Percentiles rank a stretch among this genome's conserved stretches.
Conservation (phyloP, 2,329 filamentous ascomycete genomes). For the Biscogniauxia marginata region DNA sequence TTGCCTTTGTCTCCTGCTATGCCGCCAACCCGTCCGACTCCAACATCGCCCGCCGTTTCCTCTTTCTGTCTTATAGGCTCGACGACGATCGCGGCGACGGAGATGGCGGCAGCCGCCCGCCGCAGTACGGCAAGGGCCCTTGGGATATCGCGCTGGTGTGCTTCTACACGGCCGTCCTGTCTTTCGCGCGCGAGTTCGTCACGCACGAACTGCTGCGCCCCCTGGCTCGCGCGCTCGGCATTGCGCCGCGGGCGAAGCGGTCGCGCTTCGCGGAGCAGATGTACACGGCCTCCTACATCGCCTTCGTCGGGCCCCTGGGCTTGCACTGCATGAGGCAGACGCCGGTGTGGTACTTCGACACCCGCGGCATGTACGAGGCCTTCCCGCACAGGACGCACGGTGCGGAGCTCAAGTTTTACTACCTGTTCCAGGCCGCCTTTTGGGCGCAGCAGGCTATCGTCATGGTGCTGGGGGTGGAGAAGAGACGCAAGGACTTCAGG, state of each 20-base stretch:
- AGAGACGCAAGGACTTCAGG: conserved; percentile 72
- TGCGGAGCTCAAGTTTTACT: conserved; percentile 69
- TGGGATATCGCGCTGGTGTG: conserved; percentile 68
- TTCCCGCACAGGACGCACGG: conserved; percentile 69
- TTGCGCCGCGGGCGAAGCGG: conserved; percentile 62
- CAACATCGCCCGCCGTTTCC: conserved; percentile 62
- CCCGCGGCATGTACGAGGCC: conserved; percentile 66
- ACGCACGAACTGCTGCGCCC: conserved; percentile 70
- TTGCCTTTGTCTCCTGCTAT: conserved; percentile 56
- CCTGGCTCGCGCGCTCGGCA: conserved; percentile 56
- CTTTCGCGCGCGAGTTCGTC: conserved; percentile 72
- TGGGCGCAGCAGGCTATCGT: conserved; percentile 75
- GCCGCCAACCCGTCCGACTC: conserved; percentile 60
- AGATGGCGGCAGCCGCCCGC: too few relatives aligned
- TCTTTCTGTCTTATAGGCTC: conserved; percentile 70
- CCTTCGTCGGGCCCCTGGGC: conserved; percentile 63
- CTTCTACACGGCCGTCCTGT: conserved; percentile 70
- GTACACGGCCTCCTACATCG: conserved; percentile 73
- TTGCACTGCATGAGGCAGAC: conserved; percentile 69
- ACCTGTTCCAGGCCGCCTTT: conserved; percentile 71
- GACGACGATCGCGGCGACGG: too few relatives aligned
- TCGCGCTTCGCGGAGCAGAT: conserved; percentile 73
- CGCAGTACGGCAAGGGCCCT: conserved; percentile 68
- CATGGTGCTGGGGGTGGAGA: conserved; percentile 66
- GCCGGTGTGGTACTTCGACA: conserved; percentile 75